phyloP scores from a whole-genome alignment of 176 grass and related monocot species.

The Carex parvula region DNA sequence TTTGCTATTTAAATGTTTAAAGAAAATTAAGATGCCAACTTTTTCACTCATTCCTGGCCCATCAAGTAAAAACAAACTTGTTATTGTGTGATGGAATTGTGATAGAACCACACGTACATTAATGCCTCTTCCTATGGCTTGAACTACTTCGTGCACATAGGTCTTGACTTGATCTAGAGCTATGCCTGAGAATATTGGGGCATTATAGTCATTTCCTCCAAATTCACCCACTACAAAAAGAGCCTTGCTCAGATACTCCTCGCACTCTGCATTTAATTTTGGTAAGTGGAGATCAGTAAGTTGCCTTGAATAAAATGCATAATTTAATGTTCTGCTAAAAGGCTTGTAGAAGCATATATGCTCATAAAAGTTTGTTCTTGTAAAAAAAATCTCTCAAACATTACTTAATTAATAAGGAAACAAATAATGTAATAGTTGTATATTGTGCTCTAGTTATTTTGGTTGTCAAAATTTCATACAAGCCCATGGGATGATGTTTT shows the following conservation, averaged over 20 bases:
- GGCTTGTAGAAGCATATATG: neutral
- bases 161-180: conserved; percentile 51
- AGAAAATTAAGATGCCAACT: neutral
- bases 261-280: conserved; percentile 63
- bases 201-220: conserved; percentile 94
- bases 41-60: conserved; percentile 12
- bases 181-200: conserved; percentile 77
- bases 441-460: neutral
- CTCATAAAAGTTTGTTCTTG: neutral
- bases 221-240: conserved; percentile 91
- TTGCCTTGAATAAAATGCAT: neutral
- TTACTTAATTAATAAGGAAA: neutral
- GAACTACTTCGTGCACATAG: conserved; percentile 56
- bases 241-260: conserved; percentile 75
- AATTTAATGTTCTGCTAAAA: neutral
- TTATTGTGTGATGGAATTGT: neutral
- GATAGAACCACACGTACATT: conserved; percentile 42
- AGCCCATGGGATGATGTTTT: neutral
- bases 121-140: conserved; percentile 57
- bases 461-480: conserved; percentile 4
- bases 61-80: conserved; percentile 14
- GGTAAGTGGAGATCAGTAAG: conserved; percentile 14
- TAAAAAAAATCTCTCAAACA: neutral
- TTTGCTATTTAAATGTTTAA: neutral
- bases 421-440: neutral